phyloP scores from a whole-genome alignment of 2,329 filamentous ascomycete genomes.

The Zymoseptoria passerinii region DNA sequence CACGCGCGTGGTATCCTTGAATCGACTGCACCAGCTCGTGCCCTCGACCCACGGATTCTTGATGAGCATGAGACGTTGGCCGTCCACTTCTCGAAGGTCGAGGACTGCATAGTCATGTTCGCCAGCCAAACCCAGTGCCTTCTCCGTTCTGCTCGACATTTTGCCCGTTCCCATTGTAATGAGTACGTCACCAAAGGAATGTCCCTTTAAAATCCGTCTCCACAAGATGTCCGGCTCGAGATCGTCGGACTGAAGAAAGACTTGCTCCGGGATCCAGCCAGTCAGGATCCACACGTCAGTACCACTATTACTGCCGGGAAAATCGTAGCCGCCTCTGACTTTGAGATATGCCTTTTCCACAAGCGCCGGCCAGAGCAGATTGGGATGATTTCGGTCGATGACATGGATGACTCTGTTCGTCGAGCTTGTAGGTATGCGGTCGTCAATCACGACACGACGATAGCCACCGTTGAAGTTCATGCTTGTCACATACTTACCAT shows the following conservation, averaged over 20 bases:
- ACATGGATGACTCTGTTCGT: conserved; percentile 74
- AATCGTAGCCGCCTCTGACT: conserved; percentile 90
- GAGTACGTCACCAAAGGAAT: conserved; percentile 70
- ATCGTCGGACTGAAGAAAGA: conserved; percentile 83
- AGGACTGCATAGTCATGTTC: conserved; percentile 93
- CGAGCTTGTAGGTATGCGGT: conserved; percentile 71
- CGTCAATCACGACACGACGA: conserved; percentile 79
- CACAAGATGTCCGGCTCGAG: conserved; percentile 68
- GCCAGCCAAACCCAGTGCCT: conserved; percentile 70
- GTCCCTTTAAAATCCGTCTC: conserved; percentile 66
- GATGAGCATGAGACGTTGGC: conserved; percentile 63
- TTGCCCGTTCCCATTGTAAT: conserved; percentile 85
- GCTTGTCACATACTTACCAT: conserved; percentile 84
- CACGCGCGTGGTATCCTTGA: conserved; percentile 22
- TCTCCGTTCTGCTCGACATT: conserved; percentile 67
- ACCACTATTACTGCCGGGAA: conserved; percentile 92
- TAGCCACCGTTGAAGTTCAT: conserved; percentile 94
- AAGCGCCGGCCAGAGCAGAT: conserved; percentile 82
- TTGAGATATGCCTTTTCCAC: conserved; percentile 96
- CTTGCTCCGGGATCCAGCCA: conserved; percentile 93
- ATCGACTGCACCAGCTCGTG: conserved; percentile 57
- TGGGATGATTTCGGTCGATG: conserved; percentile 71
- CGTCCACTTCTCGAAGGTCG: conserved; percentile 59
- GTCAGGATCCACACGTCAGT: conserved; percentile 89
- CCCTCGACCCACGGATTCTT: conserved; percentile 96